Evolutionary conservation across 2,329 filamentous ascomycete genomes (phyloP), one percentile per base, ranked within the genome.

Genomic region (Penicillium sp.): DNA sequence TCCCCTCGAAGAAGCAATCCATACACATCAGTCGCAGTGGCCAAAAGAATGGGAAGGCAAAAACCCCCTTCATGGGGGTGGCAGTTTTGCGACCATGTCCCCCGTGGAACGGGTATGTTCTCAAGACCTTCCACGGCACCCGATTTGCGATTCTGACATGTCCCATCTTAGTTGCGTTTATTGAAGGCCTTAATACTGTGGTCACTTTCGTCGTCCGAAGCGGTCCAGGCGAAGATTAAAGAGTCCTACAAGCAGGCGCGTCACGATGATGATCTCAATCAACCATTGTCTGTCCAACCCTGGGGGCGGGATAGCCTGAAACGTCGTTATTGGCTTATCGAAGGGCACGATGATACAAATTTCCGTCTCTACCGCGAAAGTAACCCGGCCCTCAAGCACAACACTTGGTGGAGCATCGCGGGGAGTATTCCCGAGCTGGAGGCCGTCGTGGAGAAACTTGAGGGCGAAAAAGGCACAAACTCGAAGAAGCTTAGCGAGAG

Each of bases 331-430:
- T 99, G 89, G 79, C 81, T 99, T 47, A 85, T 99, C 60, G 94
- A 99, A 76, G 94, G 94, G 13, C 85, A 91, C 65, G 93, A 97
- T 67, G 92, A 99, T 74, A 97, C 93, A 4, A 84, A 89, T 60
- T 99, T 99, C 75, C 86, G 94, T 61, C 84, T 99, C 44, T 99
- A 99, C 74, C 85, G 94, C 52, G 94, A 99, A 76, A 93, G 90
- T 75, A 95, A 96, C 68, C 89, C 91, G 13, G 86, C 87, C 5
- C 83, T 88, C 33, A 84, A 84, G 68, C 84, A 89, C 45, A 88
- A 88, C 60, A 91, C 90, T 25, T 99, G 94, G 94, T 91, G 91
- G 84, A 97, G 88, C 69, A 87, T 97, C 41, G 94, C 94, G 16
- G 91, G 93, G 7, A 88, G 82, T 48, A 97, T 99, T 48, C 91